These are phyloP conservation scores for Penicillium riverlandense DNA, from an alignment of 495 filamentous ascomycete genomes.

Conservation along the genomic window DNA sequence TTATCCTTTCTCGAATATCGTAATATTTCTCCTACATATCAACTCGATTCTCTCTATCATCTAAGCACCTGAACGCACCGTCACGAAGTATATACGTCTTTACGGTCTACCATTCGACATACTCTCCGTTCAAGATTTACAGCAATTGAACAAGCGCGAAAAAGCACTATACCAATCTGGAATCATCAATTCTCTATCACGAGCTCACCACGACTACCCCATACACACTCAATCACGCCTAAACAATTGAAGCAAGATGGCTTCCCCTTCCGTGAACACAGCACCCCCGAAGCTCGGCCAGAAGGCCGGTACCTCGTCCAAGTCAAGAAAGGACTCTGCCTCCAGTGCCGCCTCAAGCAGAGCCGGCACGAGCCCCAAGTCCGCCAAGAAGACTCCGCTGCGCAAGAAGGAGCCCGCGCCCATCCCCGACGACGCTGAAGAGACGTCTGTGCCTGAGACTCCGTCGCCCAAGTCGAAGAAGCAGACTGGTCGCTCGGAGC, in stretches of 20 bases:
- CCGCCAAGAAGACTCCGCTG: constrained; percentile 14
- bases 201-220: neutral
- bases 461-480: constrained; percentile 27
- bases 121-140: neutral
- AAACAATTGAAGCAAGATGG: constrained; percentile 5
- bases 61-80: too few species aligned
- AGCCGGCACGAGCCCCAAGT: constrained; percentile 16
- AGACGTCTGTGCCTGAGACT: constrained; percentile 14
- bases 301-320: constrained; percentile 37
- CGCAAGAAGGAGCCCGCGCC: constrained; percentile 19
- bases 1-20: too few species aligned
- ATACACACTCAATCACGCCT: neutral
- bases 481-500: constrained; percentile 23
- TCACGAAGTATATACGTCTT: neutral
- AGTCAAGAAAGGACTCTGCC: constrained; percentile 40
- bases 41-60: too few species aligned
- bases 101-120: neutral
- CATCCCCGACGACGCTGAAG: constrained; percentile 16
- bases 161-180: too few species aligned
- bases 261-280: constrained; percentile 16
- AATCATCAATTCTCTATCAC: neutral
- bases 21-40: too few species aligned
- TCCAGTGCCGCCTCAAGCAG: constrained; percentile 29
- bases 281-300: constrained; percentile 19
- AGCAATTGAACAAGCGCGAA: neutral